Percentiles rank a stretch among this genome's conserved stretches.
Conservation (phyloP, 805 yeast species). For the Sugiyamaella smithiae region DNA sequence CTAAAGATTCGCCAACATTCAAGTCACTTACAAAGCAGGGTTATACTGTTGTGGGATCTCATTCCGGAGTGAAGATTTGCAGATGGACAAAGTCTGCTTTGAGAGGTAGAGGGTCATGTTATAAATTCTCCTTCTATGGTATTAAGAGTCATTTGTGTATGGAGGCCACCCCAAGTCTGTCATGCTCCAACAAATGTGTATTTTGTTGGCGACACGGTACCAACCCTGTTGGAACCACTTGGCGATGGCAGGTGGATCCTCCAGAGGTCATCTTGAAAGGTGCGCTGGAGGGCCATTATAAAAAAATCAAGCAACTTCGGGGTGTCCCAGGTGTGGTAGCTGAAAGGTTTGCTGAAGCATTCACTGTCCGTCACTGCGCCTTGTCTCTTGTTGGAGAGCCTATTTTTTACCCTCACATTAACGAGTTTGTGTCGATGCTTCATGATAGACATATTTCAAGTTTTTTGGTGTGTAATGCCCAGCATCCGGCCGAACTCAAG, state of each 20-base stretch:
- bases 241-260: conserved; percentile 95
- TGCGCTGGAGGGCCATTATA: conserved; percentile 84
- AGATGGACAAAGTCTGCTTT: conserved; percentile 95
- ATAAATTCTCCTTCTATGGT: conserved; percentile 89
- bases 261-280: conserved; percentile 83
- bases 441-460: conserved; percentile 80
- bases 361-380: conserved; percentile 87
- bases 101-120: conserved; percentile 92
- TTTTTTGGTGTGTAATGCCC: conserved; percentile 92
- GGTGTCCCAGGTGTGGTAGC: conserved; percentile 94
- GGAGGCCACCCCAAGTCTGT: conserved; percentile 93
- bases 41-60: conserved; percentile 87
- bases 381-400: conserved; percentile 93
- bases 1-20: conserved; percentile 82
- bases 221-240: conserved; percentile 90
- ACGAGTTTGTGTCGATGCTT: conserved; percentile 74
- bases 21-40: conserved; percentile 90
- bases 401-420: conserved; percentile 87
- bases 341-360: conserved; percentile 88
- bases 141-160: conserved; percentile 87
- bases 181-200: conserved; percentile 93
- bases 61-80: conserved; percentile 92
- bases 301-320: conserved; percentile 88
- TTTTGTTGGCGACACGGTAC: conserved; percentile 98
- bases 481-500: conserved; percentile 82